Conservation (phyloP, 129 eudicot species). For the Apium graveolens region DNA sequence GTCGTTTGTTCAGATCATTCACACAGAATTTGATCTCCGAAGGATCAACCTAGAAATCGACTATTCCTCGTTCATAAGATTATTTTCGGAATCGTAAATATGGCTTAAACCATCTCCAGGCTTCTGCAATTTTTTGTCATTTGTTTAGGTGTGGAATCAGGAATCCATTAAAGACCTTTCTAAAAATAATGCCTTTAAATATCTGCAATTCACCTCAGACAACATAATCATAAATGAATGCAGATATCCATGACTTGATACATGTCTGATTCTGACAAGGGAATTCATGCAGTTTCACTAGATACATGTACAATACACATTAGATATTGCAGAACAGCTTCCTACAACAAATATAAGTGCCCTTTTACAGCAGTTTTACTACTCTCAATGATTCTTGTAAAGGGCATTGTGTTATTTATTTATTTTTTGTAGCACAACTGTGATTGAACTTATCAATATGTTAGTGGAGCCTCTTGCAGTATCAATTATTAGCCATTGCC, state of each 20-base stretch:
- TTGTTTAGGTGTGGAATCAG: neutral
- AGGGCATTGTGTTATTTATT: neutral
- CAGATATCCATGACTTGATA: neutral
- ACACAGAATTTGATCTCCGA: neutral
- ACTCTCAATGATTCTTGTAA: neutral
- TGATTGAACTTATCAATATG: neutral
- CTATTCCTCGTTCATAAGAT: neutral
- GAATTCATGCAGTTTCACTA: neutral
- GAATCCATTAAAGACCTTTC: too few relatives aligned
- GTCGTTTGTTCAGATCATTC: neutral
- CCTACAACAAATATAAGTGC: neutral
- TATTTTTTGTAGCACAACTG: neutral
- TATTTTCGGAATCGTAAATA: too few relatives aligned
- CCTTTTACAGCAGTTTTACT: neutral
- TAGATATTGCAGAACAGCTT: neutral
- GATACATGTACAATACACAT: neutral
- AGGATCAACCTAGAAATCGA: neutral
- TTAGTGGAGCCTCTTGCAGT: constrained; percentile 3
- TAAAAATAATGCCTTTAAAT: neutral
- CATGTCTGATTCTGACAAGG: neutral
- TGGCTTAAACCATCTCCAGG: too few relatives aligned
- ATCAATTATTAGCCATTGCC: constrained; percentile 2
- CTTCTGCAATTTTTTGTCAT: neutral
- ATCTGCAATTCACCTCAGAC: neutral
- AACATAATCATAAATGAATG: neutral